Evolutionary conservation across 2,329 filamentous ascomycete species (phyloP), one percentile per base, ranked within the genome.

Genomic region (Cadophora gregata): DNA sequence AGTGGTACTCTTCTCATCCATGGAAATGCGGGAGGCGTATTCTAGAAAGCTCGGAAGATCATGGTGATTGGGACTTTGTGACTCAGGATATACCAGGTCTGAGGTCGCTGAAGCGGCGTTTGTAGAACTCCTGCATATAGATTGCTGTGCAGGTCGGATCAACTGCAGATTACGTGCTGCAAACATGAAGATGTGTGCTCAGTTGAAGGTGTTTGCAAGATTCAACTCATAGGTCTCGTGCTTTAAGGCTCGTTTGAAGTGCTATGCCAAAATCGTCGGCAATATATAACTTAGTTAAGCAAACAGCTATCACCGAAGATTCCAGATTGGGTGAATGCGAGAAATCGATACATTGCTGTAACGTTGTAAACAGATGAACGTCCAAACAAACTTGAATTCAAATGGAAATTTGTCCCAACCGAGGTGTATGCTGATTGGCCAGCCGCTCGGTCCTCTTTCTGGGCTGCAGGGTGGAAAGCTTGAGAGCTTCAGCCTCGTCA

Each of bases 41-140:
- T 83, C 80, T 31, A 91, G 77, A 76, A 93, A 95, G 0, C 88
- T 86, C 1, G 81, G 71, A 4, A 93, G 82, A 73, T 90, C 85
- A 70, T 86, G 80, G 77, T 94, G 92, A 55, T 86, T 77, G 27
- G 78, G 76, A 53, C 77, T 80, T 29, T 81, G 77, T 38, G 82
- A 70, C 3, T 83, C 79, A 16, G 85, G 84, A 70, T 83, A 86
- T 63, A 76, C 74, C 55, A 83, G 71, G 31, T 71, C 65, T 33
- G 70, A 16, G 58, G 38, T 19, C 21, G 50, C 64, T 10, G 65
- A 59, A 50, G 66, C 21, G 19, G 53, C 59, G 71, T 73, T 73
- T 75, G 75, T 70, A 58, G 67, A 67, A 61, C 67, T 73, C 63
- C 53, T 68, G 63, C 67, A 68, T 56, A 64, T 58, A 63, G 68